Percentiles rank a stretch among this genome's conserved stretches.
Conservation (phyloP, 148 eudicot genomes). For the Vaccinium myrtillus region DNA sequence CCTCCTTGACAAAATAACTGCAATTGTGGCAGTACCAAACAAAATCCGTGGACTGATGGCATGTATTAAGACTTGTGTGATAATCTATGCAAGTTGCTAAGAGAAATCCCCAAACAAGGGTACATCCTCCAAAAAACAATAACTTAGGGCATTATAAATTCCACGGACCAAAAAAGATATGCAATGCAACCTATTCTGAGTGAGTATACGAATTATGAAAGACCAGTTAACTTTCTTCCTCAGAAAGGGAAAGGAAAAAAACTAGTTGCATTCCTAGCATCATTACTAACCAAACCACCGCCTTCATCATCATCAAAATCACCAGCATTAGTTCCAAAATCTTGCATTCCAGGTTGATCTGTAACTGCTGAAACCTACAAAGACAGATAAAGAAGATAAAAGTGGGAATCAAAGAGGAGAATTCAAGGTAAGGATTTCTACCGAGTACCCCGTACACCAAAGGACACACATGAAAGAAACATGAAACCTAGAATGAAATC, state of each 20-base stretch:
- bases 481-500: conserved; percentile 8
- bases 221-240: neutral
- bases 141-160: neutral
- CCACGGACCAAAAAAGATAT: neutral
- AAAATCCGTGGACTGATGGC: neutral
- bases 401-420: conserved; percentile 4
- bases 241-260: neutral
- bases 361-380: conserved; percentile 83
- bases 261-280: neutral
- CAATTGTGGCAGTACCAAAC: neutral
- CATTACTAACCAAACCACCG: conserved; percentile 77
- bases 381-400: conserved; percentile 9
- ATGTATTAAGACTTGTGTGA: neutral
- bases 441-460: neutral
- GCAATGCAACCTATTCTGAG: neutral
- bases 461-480: neutral
- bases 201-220: neutral
- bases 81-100: neutral
- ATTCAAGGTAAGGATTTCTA: neutral
- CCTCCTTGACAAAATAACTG: neutral
- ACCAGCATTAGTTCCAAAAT: conserved; percentile 62
- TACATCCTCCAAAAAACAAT: neutral
- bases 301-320: conserved; percentile 93
- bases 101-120: neutral
- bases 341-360: conserved; percentile 78